Evolutionary conservation across 1,284 basidiomycete species (phyloP).

Genomic region (Ustilago sp.): DNA sequence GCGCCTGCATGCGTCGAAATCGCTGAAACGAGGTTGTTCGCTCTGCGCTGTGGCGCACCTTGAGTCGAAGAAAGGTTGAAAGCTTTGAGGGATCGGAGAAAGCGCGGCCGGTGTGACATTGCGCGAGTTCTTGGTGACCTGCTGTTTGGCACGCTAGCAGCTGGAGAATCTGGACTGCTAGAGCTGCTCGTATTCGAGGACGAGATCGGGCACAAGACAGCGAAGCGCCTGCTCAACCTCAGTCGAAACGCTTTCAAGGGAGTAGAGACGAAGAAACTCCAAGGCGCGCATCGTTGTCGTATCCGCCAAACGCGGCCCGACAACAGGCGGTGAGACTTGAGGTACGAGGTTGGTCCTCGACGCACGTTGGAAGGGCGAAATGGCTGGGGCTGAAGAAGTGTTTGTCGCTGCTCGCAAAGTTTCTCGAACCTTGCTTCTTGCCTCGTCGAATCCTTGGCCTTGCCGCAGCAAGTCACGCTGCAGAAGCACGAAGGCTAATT

Average conservation of each 20-base stretch:
- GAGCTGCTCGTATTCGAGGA: not conserved
- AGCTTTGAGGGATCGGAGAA: not conserved
- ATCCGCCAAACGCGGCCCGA: not conserved
- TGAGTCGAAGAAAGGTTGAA: not conserved
- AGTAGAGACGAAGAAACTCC: not conserved
- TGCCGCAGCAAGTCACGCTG: slow-evolving; percentile 2
- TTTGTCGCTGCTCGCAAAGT: no score
- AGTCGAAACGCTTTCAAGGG: not conserved
- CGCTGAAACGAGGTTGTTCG: not conserved
- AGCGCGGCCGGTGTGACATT: not conserved
- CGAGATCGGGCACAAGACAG: not conserved
- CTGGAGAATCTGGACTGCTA: not conserved
- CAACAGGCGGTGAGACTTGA: not conserved
- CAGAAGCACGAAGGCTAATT: not conserved
- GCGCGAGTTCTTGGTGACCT: not conserved
- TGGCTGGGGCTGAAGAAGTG: not conserved
- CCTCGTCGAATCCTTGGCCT: not conserved
- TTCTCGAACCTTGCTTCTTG: not conserved
- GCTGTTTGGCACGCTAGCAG: not conserved
- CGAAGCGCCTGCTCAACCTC: not conserved
- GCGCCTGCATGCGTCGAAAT: not conserved
- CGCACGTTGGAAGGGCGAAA: slow-evolving; percentile 5
- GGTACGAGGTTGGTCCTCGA: not conserved
- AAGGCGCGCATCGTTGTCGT: not conserved
- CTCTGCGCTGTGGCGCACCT: not conserved